Evolutionary conservation across 805 yeast genomes (phyloP).

Genomic region (Starmera caribaea): DNA sequence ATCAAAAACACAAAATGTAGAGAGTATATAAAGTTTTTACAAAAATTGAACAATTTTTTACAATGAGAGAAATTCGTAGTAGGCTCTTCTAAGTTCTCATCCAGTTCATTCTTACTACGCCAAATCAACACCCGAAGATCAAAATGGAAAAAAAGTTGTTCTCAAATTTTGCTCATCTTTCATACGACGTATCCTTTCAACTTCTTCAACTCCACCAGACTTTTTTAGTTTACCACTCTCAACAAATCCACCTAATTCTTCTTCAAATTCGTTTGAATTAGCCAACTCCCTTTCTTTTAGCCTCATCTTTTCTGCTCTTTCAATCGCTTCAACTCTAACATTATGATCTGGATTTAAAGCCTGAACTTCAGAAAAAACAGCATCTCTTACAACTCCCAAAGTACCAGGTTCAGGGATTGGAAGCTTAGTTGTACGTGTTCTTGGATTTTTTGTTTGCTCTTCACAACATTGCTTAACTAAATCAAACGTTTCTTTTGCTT

Average conservation of each 20-base stretch:
- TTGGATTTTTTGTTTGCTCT: conserved; percentile 60
- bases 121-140: neutral
- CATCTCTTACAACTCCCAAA: conserved; percentile 55
- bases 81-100: no score
- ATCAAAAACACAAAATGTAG: conserved; percentile 8
- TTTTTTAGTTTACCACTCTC: conserved; percentile 66
- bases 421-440: conserved; percentile 24
- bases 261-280: conserved; percentile 59
- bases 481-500: conserved; percentile 72
- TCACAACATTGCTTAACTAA: conserved; percentile 74
- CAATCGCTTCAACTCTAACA: conserved; percentile 77
- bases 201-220: conserved; percentile 84
- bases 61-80: no score
- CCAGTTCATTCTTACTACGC: neutral
- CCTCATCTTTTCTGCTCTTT: conserved; percentile 74
- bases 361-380: conserved; percentile 69
- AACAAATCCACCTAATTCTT: conserved; percentile 80
- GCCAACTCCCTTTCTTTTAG: conserved; percentile 56
- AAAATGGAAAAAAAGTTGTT: conserved; percentile 29
- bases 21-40: conserved; percentile 3
- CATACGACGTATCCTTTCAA: conserved; percentile 57
- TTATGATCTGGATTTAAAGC: conserved; percentile 80
- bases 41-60: neutral
- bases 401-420: conserved; percentile 58
- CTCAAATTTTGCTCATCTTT: conserved; percentile 68